Evolutionary conservation across 345 rosid species (phyloP).

Genomic region (Anacardium occidentale): DNA sequence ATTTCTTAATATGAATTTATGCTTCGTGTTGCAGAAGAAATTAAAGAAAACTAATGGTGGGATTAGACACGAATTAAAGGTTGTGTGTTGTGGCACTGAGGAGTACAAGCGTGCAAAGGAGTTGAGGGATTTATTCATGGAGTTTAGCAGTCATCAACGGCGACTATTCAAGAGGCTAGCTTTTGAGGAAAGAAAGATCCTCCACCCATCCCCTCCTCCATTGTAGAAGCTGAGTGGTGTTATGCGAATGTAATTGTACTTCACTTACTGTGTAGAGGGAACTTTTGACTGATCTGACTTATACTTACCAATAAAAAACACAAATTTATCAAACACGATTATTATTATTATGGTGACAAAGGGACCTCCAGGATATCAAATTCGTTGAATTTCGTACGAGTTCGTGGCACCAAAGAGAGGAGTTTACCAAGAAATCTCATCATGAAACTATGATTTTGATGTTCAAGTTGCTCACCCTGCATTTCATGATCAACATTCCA

Average conservation of each 20-base stretch:
- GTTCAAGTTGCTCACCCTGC: slow-evolving; percentile 58
- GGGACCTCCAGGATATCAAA: slow-evolving; percentile 56
- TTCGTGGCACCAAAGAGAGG: slow-evolving; percentile 61
- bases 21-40: slow-evolving; percentile 19
- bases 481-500: slow-evolving; percentile 65
- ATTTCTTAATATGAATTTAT: neutral
- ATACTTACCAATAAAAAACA: too few relatives aligned
- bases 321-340: neutral
- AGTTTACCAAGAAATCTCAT: slow-evolving; percentile 65
- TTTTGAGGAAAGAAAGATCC: slow-evolving; percentile 26
- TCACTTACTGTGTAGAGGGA: neutral
- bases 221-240: neutral
- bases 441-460: slow-evolving; percentile 71
- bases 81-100: slow-evolving; percentile 32
- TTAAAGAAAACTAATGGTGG: neutral
- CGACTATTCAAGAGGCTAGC: slow-evolving; percentile 30
- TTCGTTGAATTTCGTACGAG: slow-evolving; percentile 61
- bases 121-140: slow-evolving; percentile 32
- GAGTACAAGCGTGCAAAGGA: slow-evolving; percentile 35
- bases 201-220: slow-evolving; percentile 12
- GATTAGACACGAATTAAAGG: slow-evolving; percentile 22
- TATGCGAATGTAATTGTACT: neutral
- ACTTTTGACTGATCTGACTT: neutral
- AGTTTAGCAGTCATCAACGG: slow-evolving; percentile 33
- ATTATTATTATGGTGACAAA: slow-evolving; percentile 28